A percentile compares a stretch with the other conserved stretches of the same genome.
Evolutionary conservation across 768 basidiomycete genomes (phyloP).

Genomic region (Lenzites betulinus): DNA sequence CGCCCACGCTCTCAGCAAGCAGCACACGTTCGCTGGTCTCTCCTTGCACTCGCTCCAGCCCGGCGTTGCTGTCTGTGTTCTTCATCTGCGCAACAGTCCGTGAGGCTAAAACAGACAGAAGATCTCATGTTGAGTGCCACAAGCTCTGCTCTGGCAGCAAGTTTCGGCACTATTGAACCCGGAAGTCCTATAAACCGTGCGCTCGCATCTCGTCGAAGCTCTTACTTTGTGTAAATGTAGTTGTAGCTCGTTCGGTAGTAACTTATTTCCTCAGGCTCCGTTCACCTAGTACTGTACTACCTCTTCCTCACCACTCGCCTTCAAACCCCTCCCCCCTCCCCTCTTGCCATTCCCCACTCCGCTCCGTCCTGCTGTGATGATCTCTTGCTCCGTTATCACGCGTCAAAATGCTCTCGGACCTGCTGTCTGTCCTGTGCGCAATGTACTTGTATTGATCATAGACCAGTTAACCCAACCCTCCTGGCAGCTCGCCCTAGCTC

Average conservation of each 20-base stretch:
- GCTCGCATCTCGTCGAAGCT: not conserved
- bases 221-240: not conserved
- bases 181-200: not conserved
- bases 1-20: not conserved
- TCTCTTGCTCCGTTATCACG: no score
- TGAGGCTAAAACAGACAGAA: no score
- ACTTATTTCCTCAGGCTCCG: not conserved
- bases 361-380: not conserved
- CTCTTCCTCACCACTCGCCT: not conserved
- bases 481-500: no score
- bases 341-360: not conserved
- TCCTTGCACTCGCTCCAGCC: not conserved
- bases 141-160: not conserved
- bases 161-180: not conserved
- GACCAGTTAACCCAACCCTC: no score
- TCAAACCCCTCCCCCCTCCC: not conserved
- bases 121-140: not conserved
- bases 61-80: constrained; percentile 11
- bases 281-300: not conserved
- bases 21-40: constrained; percentile 1
- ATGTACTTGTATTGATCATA: not conserved
- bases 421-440: not conserved
- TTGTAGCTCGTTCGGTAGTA: not conserved
- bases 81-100: constrained; percentile 1
- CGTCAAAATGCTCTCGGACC: no score